Evolutionary conservation across 2,329 filamentous ascomycete species (phyloP), one percentile per base, ranked within the genome.

Genomic region (Cercospora sp.): DNA sequence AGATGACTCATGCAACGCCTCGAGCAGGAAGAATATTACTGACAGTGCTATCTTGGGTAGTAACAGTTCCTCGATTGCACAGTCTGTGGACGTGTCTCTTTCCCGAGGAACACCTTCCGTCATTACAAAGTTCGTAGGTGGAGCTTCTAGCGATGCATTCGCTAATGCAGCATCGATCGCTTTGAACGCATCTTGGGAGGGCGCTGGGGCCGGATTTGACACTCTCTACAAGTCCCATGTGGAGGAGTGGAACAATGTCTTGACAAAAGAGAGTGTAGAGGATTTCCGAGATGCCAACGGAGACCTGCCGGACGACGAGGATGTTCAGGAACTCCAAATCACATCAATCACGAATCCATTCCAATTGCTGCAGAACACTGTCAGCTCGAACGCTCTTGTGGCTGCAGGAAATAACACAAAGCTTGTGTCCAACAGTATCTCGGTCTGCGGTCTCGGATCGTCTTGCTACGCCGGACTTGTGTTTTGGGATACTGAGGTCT

Each of bases 101-200:
- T 79, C 79, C 31, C 83, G 84, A 2, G 85, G 86, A 1, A 74
- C 86, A 70, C 83, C 83, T 0, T 81, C 86, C 3, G 85, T 82
- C 1, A 78, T 92, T 57, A 86, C 83, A 58, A 93, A 93, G 74
- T 92, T 85, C 71, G 83, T 92, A 16, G 90, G 90, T 30, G 85
- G 83, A 60, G 90, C 90, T 3, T 91, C 90, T 1, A 86, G 85
- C 0, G 90, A 92, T 77, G 89, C 88, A 0, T 92, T 91, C 73
- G 69, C 79, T 0, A 79, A 89, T 69, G 86, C 90, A 0, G 80
- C 85, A 66, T 73, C 76, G 1, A 81, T 83, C 1, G 90, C 90
- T 1, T 81, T 82, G 66, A 76, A 83, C 5, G 89, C 88, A 1
- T 87, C 86, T 0, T 74, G 80, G 5, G 77, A 79, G 1, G 89